Conservation (phyloP, 352 stramenopile species). For the Phytophthora melonis region DNA sequence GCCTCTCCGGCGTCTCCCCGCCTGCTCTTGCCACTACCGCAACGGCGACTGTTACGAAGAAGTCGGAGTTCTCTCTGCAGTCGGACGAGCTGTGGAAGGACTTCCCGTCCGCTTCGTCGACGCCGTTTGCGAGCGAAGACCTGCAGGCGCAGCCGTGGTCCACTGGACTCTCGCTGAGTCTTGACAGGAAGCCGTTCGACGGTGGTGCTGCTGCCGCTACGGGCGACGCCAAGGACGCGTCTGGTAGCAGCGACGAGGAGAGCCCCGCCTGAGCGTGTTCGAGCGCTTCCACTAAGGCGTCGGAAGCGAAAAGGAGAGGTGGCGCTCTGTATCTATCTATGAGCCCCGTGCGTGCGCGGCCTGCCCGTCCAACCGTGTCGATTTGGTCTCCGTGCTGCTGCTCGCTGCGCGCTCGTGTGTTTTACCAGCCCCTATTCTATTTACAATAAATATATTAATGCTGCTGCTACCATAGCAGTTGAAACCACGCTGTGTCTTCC, state of each 20-base stretch:
- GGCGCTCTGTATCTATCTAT: slow-evolving; percentile 63
- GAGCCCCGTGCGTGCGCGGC: slow-evolving; percentile 42
- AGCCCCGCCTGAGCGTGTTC: slow-evolving; percentile 84
- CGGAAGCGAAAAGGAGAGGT: slow-evolving; percentile 55
- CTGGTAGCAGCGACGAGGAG: slow-evolving; percentile 61
- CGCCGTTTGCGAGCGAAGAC: slow-evolving; percentile 47
- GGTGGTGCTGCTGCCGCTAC: slow-evolving; percentile 20
- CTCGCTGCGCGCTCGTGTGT: slow-evolving; percentile 45
- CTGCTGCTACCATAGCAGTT: slow-evolving; percentile 39
- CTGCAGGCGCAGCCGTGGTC: slow-evolving; percentile 63
- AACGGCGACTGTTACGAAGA: slow-evolving; percentile 32
- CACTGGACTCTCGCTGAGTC: slow-evolving; percentile 63
- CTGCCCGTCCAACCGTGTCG: slow-evolving; percentile 34
- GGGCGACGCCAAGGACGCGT: slow-evolving; percentile 35
- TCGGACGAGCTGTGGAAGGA: slow-evolving; percentile 85
- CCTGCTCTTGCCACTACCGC: slow-evolving; percentile 27
- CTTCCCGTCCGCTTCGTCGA: slow-evolving; percentile 55
- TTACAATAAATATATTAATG: slow-evolving; percentile 83
- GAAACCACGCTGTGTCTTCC: slow-evolving; percentile 3
- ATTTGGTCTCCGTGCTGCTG: slow-evolving; percentile 46
- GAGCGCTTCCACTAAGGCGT: slow-evolving; percentile 83
- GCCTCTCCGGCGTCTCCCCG: slow-evolving; percentile 30
- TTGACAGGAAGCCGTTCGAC: slow-evolving; percentile 66
- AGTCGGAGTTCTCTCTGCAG: slow-evolving; percentile 68
- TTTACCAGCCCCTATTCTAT: slow-evolving; percentile 83